Percentiles rank a stretch among this genome's conserved stretches.
phyloP scores from a whole-genome alignment of 345 rosid genomes.

The Reutealis trisperma region DNA sequence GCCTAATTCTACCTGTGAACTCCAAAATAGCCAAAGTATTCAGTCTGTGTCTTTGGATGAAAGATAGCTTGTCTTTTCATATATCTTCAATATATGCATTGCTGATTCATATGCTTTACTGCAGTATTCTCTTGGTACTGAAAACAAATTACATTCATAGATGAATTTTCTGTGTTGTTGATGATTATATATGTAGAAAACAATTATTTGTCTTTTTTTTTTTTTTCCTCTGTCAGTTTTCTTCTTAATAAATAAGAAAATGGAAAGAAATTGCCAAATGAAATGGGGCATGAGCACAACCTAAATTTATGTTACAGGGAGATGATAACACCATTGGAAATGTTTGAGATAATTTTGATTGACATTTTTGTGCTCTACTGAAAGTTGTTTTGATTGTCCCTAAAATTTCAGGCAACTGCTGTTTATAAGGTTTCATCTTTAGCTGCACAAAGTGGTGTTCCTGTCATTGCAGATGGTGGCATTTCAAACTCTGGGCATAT shows the following conservation, averaged over 20 bases:
- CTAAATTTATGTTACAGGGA: neutral
- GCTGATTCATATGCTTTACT: neutral
- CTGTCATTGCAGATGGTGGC: constrained; percentile 97
- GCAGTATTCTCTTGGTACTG: neutral
- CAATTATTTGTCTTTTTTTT: too few relatives aligned
- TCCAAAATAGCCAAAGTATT: too few relatives aligned
- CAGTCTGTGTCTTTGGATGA: too few relatives aligned
- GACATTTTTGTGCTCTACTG: neutral
- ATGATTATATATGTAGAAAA: too few relatives aligned
- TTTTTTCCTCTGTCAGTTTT: neutral
- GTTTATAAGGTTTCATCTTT: constrained; percentile 86
- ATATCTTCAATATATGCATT: neutral
- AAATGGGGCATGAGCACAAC: neutral
- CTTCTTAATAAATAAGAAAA: neutral
- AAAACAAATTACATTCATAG: too few relatives aligned
- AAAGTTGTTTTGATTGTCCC: neutral
- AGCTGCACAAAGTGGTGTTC: constrained; percentile 70
- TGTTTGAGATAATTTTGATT: neutral
- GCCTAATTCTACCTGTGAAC: neutral
- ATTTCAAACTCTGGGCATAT: constrained; percentile 94
- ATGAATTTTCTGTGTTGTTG: too few relatives aligned
- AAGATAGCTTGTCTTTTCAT: too few relatives aligned
- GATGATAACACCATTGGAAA: neutral
- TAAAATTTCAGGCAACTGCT: constrained; percentile 75
- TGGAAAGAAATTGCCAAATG: neutral